Percentiles rank a stretch among this genome's conserved stretches.
Conservation (phyloP, 768 basidiomycete species). For the Lactarius quietus region DNA sequence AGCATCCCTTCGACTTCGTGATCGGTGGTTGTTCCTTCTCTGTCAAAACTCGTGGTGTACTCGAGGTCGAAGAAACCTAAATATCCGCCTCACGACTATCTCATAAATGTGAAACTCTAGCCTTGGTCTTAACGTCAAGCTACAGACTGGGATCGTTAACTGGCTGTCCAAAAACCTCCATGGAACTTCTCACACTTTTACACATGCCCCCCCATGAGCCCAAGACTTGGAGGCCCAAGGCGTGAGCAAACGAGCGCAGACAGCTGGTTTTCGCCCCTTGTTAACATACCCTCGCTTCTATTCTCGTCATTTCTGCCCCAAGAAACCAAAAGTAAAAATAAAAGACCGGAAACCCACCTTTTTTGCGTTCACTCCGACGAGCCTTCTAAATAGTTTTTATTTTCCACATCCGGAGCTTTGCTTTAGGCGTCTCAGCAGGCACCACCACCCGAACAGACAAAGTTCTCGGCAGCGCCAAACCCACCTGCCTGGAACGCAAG, state of each 20-base stretch:
- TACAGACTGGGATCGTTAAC: conserved; percentile 6
- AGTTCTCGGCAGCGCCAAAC: background rate
- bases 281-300: background rate
- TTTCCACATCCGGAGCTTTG: conserved; percentile 12
- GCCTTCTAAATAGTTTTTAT: background rate
- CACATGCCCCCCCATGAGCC: background rate
- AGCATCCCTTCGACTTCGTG: conserved; percentile 20
- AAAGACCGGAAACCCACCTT: background rate
- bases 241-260: background rate
- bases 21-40: conserved; percentile 24
- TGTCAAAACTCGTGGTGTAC: conserved; percentile 24
- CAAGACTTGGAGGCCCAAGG: background rate
- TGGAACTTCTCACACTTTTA: conserved; percentile 4
- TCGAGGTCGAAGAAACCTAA: conserved; percentile 16
- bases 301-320: background rate
- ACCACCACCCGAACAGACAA: background rate
- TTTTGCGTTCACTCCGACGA: background rate
- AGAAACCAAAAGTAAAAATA: background rate
- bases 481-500: background rate
- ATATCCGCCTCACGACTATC: conserved; percentile 1
- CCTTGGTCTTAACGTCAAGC: conserved; percentile 4
- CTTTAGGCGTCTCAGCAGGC: conserved; percentile 2
- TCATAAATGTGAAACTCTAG: conserved; percentile 2
- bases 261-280: background rate
- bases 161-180: background rate